Evolutionary conservation across 169 alveolate species (phyloP).

Genomic region (Toxoplasma gondii): DNA sequence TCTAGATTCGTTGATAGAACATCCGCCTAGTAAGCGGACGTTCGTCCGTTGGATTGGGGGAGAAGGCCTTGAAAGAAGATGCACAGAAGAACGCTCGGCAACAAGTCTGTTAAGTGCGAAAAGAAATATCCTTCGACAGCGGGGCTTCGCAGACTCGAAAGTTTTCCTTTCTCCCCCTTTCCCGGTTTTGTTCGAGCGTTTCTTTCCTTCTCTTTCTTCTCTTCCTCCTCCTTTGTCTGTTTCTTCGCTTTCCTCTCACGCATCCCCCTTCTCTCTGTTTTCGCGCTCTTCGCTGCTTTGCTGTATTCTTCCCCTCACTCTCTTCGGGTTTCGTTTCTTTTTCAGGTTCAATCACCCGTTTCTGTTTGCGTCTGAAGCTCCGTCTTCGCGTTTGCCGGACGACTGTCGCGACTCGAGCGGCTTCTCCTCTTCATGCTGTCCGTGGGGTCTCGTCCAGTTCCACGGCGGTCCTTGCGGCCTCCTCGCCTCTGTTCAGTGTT

Average conservation of each 20-base stretch:
- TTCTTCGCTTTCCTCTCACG: too few relatives aligned
- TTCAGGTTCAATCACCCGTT: slow-evolving; percentile 36
- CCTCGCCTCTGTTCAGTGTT: slow-evolving; percentile 49
- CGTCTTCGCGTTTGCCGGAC: not conserved
- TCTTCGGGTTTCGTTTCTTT: not conserved
- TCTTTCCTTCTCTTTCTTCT: not conserved
- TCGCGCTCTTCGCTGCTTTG: too few relatives aligned
- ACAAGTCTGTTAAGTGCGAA: not conserved
- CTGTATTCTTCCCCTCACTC: not conserved
- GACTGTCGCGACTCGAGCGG: not conserved
- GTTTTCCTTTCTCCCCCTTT: not conserved
- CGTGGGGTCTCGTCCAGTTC: slow-evolving; percentile 52
- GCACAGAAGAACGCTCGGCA: not conserved
- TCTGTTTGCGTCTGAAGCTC: not conserved
- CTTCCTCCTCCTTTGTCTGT: not conserved
- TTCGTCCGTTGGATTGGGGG: not conserved
- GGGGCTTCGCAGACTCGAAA: not conserved
- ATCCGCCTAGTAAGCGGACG: not conserved
- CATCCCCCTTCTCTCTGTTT: too few relatives aligned
- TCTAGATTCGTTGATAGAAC: not conserved
- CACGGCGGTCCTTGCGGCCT: slow-evolving; percentile 64
- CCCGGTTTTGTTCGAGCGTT: not conserved
- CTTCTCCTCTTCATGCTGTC: not conserved
- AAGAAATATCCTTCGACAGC: too few relatives aligned
- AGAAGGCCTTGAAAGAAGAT: not conserved